Percentiles rank a stretch among this genome's conserved stretches.
Evolutionary conservation across 805 yeast species (phyloP).

Genomic region (Priceomyces carsonii): DNA sequence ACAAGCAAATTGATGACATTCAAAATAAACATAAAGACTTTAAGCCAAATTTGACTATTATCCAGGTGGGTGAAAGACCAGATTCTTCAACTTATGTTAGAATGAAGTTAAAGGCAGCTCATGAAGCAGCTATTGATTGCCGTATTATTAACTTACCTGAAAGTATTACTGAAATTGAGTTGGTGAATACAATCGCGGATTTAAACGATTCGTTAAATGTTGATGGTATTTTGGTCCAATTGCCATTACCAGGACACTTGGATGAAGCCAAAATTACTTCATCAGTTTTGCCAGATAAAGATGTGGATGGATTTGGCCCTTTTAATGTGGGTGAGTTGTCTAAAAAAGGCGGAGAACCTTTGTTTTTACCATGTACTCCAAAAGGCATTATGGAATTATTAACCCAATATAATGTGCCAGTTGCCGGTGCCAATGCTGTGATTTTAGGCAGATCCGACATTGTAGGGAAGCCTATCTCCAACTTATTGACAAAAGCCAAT

Average conservation of each 20-base stretch:
- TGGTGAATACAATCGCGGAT: constrained; percentile 52
- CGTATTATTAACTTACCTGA: constrained; percentile 60
- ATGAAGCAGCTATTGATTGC: constrained; percentile 67
- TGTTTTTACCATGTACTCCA: constrained; percentile 81
- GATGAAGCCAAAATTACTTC: constrained; percentile 68
- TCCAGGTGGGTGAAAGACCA: constrained; percentile 76
- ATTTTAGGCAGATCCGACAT: constrained; percentile 85
- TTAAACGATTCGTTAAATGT: constrained; percentile 61
- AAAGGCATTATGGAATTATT: constrained; percentile 72
- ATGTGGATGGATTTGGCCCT: constrained; percentile 83
- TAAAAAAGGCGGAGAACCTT: constrained; percentile 70
- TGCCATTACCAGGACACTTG: constrained; percentile 73
- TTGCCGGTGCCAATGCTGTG: constrained; percentile 74
- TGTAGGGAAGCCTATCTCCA: constrained; percentile 80
- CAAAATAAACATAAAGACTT: constrained; percentile 52
- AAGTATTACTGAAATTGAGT: constrained; percentile 52
- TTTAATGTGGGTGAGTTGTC: constrained; percentile 75
- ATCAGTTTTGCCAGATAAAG: constrained; percentile 66
- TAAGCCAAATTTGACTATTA: constrained; percentile 64
- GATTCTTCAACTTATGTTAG: constrained; percentile 82
- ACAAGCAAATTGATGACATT: constrained; percentile 39
- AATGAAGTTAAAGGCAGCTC: constrained; percentile 78
- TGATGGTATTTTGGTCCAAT: constrained; percentile 74
- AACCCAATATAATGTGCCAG: constrained; percentile 52
- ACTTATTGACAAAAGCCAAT: constrained; percentile 65